Base-by-base conservation (phyloP, 2,329 filamentous ascomycete species). In the Magnaporthiopsis incrustans region DNA sequence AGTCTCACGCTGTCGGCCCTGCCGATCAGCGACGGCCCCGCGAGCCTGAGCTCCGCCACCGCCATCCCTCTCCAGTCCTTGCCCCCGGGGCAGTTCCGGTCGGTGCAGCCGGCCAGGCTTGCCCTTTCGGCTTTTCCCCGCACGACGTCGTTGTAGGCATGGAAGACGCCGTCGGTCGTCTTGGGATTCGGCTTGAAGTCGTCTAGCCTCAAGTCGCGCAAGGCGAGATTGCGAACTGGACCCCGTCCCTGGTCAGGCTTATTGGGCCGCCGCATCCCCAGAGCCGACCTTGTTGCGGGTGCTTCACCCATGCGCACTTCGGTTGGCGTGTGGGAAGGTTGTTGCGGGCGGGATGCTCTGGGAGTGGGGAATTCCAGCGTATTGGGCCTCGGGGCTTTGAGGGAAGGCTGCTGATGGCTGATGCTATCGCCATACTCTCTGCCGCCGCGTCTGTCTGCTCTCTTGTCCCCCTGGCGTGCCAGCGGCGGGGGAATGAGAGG, bases 131-230 rank as follows among this genome's bases (percentile, higher is more conserved):
- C 83, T 67, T 82, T 88, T 64, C 84, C 85, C 63, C 92, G 87
- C 18, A 96, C 83, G 0, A 92, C 88, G 65, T 94, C 89, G 1
- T 82, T 79, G 72, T 86, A 96, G 14, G 91, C 91, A 74, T 85
- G 91, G 63, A 87, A 83, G 58, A 86, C 78, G 2, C 90, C 90
- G 57, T 89, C 82, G 67, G 93, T 94, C 68, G 80, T 82, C 5
- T 79, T 77, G 0, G 91, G 88, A 67, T 97, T 96, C 69, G 95
- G 80, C 72, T 89, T 94, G 79, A 97, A 97, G 74, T 96, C 89
- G 15, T 85, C 83, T 1, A 89, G 77, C 18, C 77, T 77, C 15
- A 96, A 81, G 44, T 82, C 77, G 0, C 80, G 76, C 3, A 86
- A 67, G 0, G 86, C 82, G 62, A 82, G 85, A 12, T 79, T 73